Percentiles rank a stretch among this genome's conserved stretches.
Evolutionary conservation across 2,329 filamentous ascomycete species (phyloP).

Genomic region (Cytospora leucostoma): DNA sequence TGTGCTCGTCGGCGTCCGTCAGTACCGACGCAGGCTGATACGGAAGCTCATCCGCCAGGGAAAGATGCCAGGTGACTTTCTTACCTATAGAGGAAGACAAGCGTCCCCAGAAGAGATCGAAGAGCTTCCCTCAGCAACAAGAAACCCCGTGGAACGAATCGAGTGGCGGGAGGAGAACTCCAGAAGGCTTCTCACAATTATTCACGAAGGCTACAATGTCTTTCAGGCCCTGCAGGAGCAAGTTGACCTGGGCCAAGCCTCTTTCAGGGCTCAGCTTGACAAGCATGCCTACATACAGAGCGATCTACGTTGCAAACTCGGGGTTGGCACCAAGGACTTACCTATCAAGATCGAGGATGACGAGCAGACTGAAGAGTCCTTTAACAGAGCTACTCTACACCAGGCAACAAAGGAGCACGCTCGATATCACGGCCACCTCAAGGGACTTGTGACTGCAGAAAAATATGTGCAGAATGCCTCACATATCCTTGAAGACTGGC

Average conservation of each 20-base stretch:
- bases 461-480: not conserved
- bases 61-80: conserved; percentile 5
- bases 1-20: not conserved
- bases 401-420: conserved; percentile 3
- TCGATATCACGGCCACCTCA: not conserved
- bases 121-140: conserved; percentile 3
- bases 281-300: conserved; percentile 12
- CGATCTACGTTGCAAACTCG: conserved; percentile 10
- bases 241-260: conserved; percentile 9
- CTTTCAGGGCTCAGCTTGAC: conserved; percentile 13
- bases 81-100: not conserved
- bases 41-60: conserved; percentile 18
- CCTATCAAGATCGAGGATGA: not conserved
- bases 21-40: conserved; percentile 1
- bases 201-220: conserved; percentile 13
- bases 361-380: conserved; percentile 4
- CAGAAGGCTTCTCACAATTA: not conserved
- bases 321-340: not conserved
- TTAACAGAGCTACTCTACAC: conserved; percentile 13
- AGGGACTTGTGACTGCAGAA: not conserved
- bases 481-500: conserved; percentile 5
- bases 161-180: conserved; percentile 15
- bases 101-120: conserved; percentile 10
- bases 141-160: conserved; percentile 12
- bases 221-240: conserved; percentile 19